Percentiles rank a stretch among this genome's conserved stretches.
phyloP scores from a whole-genome alignment of 441 rosid genomes.

The Erodium chrysanthum region DNA sequence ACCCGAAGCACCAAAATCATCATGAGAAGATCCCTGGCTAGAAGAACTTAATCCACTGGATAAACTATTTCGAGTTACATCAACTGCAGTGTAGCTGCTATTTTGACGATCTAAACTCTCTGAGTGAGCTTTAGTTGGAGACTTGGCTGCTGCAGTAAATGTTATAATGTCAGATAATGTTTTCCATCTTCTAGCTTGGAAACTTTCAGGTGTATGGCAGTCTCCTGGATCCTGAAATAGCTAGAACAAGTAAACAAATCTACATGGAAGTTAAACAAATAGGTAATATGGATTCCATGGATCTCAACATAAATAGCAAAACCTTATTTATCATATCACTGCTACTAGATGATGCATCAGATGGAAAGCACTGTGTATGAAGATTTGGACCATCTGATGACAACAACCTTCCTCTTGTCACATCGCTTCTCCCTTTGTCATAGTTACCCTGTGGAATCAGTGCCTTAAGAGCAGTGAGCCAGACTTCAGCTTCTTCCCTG shows the following conservation, averaged over 20 bases:
- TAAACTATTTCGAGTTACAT: constrained; percentile 79
- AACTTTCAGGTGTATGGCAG: constrained; percentile 42
- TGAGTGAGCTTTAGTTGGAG: constrained; percentile 82
- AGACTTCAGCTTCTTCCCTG: constrained; percentile 92
- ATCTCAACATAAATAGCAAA: constrained; percentile 11
- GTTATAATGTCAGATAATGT: constrained; percentile 52
- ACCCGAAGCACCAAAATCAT: constrained; percentile 87
- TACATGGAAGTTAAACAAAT: constrained; percentile 15
- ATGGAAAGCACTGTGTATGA: constrained; percentile 63
- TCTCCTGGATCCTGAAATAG: constrained; percentile 33
- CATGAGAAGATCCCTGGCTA: constrained; percentile 98
- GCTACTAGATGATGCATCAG: constrained; percentile 30
- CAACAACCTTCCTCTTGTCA: constrained; percentile 74
- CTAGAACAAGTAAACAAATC: constrained; percentile 17
- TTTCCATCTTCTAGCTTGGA: constrained; percentile 57
- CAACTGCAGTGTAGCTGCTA: constrained; percentile 49
- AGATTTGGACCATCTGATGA: constrained; percentile 89
- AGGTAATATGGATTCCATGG: constrained; percentile 7
- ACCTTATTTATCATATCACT: constrained; percentile 41
- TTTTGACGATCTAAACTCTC: constrained; percentile 71
- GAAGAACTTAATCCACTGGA: constrained; percentile 97
- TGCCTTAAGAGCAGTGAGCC: constrained; percentile 95
- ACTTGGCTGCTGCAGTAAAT: constrained; percentile 62
- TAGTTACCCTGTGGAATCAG: constrained; percentile 65
- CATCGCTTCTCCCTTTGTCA: constrained; percentile 50